Evolutionary conservation across 2,329 filamentous ascomycete species (phyloP), one percentile per base, ranked within the genome.

Genomic region (Sarocladium oryzae): DNA sequence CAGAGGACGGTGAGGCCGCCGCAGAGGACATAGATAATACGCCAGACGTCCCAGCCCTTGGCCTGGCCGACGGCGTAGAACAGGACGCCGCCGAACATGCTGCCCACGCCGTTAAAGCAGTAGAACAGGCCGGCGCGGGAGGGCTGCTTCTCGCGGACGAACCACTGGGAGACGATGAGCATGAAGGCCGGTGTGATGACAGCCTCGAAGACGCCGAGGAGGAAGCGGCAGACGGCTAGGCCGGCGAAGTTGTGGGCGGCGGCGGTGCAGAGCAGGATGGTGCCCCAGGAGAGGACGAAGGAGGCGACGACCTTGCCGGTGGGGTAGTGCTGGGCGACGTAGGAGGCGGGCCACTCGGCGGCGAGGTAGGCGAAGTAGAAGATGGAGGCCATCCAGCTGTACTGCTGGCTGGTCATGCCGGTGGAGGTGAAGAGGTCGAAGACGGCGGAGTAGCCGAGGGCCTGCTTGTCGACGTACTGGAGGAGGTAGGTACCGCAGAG

Each of bases 391-490:
- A 58, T 55, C 57, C 56, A 59, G 10, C 50, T 52, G 41, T 58
- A 59, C 11, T 58, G 49, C 37, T 59, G 61, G 51, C 61, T 61
- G 13, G 53, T 55, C 50, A 66, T 58, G 61, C 63, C 59, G 56
- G 51, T 61, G 9, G 11, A 59, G 52, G 52, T 50, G 48, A 56
- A 56, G 4, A 60, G 52, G 37, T 57, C 58, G 54, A 78, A 78
- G 1, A 79, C 74, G 2, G 75, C 74, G 0, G 71, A 69, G 56
- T 78, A 78, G 1, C 68, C 69, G 13, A 77, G 61, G 2, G 74
- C 71, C 54, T 73, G 69, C 62, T 79, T 79, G 60, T 78, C 74
- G 56, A 77, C 75, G 54, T 74, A 77, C 55, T 79, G 75, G 15
- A 78, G 61, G 4, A 72, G 57, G 41, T 69, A 75, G 0, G 72